These are phyloP conservation scores for Saccharomycopsis malanga DNA, from an alignment of 805 yeast species.

Conservation along the genomic window DNA sequence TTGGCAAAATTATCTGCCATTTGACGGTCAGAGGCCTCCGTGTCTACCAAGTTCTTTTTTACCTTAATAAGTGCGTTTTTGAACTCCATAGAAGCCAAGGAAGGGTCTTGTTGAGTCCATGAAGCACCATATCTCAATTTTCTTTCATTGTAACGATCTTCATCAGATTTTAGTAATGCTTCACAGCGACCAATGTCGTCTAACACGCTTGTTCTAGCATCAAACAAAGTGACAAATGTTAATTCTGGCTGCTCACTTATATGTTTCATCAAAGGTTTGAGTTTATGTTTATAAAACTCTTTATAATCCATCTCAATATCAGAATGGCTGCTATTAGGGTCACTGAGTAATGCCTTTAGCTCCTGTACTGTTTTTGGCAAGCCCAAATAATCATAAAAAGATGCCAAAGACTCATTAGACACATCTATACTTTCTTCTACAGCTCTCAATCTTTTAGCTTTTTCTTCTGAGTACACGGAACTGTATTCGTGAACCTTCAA, in stretches of 20 bases:
- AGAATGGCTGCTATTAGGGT: slow-evolving; percentile 22
- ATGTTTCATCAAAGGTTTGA: slow-evolving; percentile 34
- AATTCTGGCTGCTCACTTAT: slow-evolving; percentile 24
- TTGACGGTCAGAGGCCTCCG: slow-evolving; percentile 51
- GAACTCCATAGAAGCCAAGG: slow-evolving; percentile 33
- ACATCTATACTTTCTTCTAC: slow-evolving; percentile 71
- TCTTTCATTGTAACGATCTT: slow-evolving; percentile 29
- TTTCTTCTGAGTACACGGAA: slow-evolving; percentile 83
- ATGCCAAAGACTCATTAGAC: slow-evolving; percentile 68
- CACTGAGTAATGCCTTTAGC: slow-evolving; percentile 32
- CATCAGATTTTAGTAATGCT: slow-evolving; percentile 29
- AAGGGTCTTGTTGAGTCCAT: slow-evolving; percentile 35
- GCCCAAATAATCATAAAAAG: slow-evolving; percentile 62
- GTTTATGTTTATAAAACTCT: slow-evolving; percentile 25
- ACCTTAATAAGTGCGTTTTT: slow-evolving; percentile 50
- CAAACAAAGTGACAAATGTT: slow-evolving; percentile 29
- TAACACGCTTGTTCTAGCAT: slow-evolving; percentile 33
- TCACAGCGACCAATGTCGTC: slow-evolving; percentile 34
- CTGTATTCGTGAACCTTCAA: slow-evolving; percentile 79
- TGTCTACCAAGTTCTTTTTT: slow-evolving; percentile 55
- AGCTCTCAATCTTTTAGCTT: slow-evolving; percentile 65
- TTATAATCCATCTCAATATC: slow-evolving; percentile 29
- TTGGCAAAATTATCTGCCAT: slow-evolving; percentile 32
- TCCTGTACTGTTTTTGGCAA: slow-evolving; percentile 61
- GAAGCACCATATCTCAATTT: slow-evolving; percentile 30